A percentile compares a stretch with the other conserved stretches of the same genome.
phyloP scores from a whole-genome alignment of 495 filamentous ascomycete genomes.

The Penicillium roqueforti region DNA sequence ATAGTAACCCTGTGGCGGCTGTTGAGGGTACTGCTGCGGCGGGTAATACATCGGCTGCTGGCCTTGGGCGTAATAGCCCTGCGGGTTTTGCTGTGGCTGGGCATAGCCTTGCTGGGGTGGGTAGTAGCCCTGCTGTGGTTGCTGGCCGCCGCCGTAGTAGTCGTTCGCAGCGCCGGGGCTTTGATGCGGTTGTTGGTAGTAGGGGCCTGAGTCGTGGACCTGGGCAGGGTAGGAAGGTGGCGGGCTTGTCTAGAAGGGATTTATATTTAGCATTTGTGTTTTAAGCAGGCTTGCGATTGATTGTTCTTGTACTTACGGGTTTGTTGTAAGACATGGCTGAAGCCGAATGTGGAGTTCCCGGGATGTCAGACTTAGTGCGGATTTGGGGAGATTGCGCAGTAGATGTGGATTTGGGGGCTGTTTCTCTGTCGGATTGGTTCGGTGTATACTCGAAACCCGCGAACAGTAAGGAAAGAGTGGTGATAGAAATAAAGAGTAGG shows the following conservation, averaged over 20 bases:
- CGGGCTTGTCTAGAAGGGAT: conserved; percentile 29
- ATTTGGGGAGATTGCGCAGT: background rate
- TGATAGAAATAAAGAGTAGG: background rate
- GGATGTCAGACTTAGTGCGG: background rate
- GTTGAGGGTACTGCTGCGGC: conserved; percentile 40
- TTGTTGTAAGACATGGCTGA: conserved; percentile 26
- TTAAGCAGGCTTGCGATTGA: background rate
- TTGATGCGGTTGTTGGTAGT: conserved; percentile 19
- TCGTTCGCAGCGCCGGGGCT: conserved; percentile 14
- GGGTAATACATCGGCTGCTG: conserved; percentile 44
- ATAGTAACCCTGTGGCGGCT: conserved; percentile 42
- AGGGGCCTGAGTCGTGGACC: conserved; percentile 29
- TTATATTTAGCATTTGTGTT: background rate
- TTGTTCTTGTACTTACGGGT: conserved; percentile 25
- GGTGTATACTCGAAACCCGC: background rate
- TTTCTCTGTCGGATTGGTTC: background rate
- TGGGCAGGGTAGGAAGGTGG: conserved; percentile 39
- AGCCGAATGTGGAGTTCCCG: background rate
- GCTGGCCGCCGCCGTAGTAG: conserved; percentile 14
- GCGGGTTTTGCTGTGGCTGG: conserved; percentile 14
- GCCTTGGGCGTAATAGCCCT: conserved; percentile 30
- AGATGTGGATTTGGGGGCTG: background rate
- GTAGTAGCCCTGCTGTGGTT: conserved; percentile 27
- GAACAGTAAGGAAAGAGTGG: background rate
- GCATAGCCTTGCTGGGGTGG: conserved; percentile 18